Evolutionary conservation across 1,139 yeast genomes (phyloP).

Genomic region (Kodamaea arcana): DNA sequence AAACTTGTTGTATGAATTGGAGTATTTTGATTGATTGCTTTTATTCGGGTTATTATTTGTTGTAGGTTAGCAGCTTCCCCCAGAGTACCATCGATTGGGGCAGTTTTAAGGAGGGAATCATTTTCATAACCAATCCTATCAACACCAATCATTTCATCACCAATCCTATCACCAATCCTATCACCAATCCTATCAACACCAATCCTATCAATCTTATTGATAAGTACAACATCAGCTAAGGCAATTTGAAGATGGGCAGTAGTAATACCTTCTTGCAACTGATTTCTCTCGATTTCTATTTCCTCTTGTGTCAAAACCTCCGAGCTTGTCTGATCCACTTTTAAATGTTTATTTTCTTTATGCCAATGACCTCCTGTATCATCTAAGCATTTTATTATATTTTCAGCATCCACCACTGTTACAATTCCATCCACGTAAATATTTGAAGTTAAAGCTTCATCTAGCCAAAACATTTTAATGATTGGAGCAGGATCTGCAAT

Average conservation of each 20-base stretch:
- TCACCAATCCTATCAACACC: constrained; percentile 17
- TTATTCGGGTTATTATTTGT: constrained; percentile 35
- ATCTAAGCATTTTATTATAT: constrained; percentile 61
- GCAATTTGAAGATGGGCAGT: constrained; percentile 91
- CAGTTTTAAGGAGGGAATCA: too few relatives aligned
- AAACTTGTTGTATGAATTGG: constrained; percentile 64
- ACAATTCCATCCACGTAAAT: constrained; percentile 91
- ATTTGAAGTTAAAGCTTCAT: constrained; percentile 77
- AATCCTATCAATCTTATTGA: constrained; percentile 70
- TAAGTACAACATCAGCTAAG: constrained; percentile 72
- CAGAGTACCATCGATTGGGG: too few relatives aligned
- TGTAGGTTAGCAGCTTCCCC: constrained; percentile 14
- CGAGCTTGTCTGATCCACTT: constrained; percentile 17
- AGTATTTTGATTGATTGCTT: constrained; percentile 62
- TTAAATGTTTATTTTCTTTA: constrained; percentile 31
- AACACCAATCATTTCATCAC: too few relatives aligned
- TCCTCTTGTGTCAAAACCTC: constrained; percentile 29
- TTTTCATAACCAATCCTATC: too few relatives aligned
- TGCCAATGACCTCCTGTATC: constrained; percentile 72
- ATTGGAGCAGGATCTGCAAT: constrained; percentile 98
- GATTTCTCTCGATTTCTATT: constrained; percentile 27
- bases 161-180: too few relatives aligned
- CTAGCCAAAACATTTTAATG: constrained; percentile 96
- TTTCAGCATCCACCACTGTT: constrained; percentile 81
- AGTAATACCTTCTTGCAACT: constrained; percentile 51